phyloP scores from a whole-genome alignment of 257 asterid species.

The Ilex aquifolium region DNA sequence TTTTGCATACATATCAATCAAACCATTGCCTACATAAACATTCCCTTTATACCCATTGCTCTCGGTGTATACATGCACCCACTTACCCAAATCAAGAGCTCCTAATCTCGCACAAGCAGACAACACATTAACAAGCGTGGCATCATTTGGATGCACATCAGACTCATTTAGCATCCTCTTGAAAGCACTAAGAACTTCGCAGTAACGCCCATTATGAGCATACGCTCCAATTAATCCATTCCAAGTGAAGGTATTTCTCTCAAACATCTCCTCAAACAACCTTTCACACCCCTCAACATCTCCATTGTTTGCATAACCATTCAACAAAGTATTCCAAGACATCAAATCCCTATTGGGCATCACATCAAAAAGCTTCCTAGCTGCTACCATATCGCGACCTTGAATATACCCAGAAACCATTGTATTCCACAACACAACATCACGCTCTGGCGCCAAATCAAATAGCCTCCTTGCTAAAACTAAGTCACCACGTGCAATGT shows the following conservation, averaged over 20 bases:
- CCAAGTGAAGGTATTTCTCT: constrained; percentile 77
- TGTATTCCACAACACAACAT: constrained; percentile 69
- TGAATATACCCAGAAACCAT: constrained; percentile 55
- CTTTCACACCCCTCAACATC: constrained; percentile 55
- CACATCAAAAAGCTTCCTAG: constrained; percentile 54
- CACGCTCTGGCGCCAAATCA: constrained; percentile 75
- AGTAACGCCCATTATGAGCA: constrained; percentile 36
- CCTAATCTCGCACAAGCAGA: constrained; percentile 72
- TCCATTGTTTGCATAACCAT: constrained; percentile 67
- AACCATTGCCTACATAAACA: constrained; percentile 54
- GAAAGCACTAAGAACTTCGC: constrained; percentile 48
- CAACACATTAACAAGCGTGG: constrained; percentile 60
- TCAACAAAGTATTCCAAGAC: constrained; percentile 70
- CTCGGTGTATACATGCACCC: constrained; percentile 58
- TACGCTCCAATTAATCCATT: constrained; percentile 78
- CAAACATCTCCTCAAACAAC: constrained; percentile 54
- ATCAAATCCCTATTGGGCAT: constrained; percentile 78
- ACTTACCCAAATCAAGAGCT: constrained; percentile 65
- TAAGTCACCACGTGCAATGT: constrained; percentile 45
- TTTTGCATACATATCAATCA: constrained; percentile 80
- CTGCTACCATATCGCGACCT: constrained; percentile 56
- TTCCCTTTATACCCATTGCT: constrained; percentile 42
- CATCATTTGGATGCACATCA: constrained; percentile 63
- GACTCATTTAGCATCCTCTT: constrained; percentile 50
- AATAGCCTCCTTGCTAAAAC: constrained; percentile 60